These are phyloP conservation scores for Arachis stenosperma DNA, from an alignment of 306 rosid species.

Conservation along the genomic window DNA sequence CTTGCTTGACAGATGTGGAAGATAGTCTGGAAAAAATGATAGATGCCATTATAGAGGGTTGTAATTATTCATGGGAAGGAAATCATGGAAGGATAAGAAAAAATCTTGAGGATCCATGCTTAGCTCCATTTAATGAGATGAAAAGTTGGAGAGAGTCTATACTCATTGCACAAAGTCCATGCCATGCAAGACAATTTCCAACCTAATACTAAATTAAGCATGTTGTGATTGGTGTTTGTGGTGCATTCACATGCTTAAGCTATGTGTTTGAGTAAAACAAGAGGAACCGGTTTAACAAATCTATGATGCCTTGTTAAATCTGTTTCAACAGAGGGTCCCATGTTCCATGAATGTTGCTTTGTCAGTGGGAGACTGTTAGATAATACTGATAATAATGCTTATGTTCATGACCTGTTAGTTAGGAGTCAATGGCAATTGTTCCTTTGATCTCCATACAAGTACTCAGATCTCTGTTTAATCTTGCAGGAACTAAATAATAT, in stretches of 20 bases:
- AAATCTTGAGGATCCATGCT: slow-evolving; percentile 45
- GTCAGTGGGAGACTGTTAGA: neutral
- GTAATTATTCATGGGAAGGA: slow-evolving; percentile 53
- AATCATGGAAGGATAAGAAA: slow-evolving; percentile 42
- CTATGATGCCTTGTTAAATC: slow-evolving; percentile 2
- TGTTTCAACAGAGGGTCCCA: neutral
- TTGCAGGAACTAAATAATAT: slow-evolving; percentile 50
- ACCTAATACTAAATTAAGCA: slow-evolving; percentile 4
- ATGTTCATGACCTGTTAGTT: slow-evolving; percentile 3
- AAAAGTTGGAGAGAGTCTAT: slow-evolving; percentile 66
- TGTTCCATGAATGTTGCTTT: neutral
- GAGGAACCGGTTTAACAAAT: neutral
- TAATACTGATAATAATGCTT: neutral
- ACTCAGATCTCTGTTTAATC: slow-evolving; percentile 23
- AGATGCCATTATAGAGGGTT: slow-evolving; percentile 68
- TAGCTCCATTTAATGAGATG: slow-evolving; percentile 45
- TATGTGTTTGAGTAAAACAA: slow-evolving; percentile 19
- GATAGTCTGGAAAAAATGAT: slow-evolving; percentile 57
- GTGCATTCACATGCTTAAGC: slow-evolving; percentile 15
- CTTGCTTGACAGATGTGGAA: slow-evolving; percentile 53
- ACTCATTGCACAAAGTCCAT: slow-evolving; percentile 51
- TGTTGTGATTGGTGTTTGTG: slow-evolving; percentile 19
- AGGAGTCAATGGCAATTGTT: neutral
- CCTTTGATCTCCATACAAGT: slow-evolving; percentile 2
- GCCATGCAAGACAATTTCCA: slow-evolving; percentile 59